Evolutionary conservation across 345 rosid genomes (phyloP).

Genomic region (Gossypium rotundifolium): DNA sequence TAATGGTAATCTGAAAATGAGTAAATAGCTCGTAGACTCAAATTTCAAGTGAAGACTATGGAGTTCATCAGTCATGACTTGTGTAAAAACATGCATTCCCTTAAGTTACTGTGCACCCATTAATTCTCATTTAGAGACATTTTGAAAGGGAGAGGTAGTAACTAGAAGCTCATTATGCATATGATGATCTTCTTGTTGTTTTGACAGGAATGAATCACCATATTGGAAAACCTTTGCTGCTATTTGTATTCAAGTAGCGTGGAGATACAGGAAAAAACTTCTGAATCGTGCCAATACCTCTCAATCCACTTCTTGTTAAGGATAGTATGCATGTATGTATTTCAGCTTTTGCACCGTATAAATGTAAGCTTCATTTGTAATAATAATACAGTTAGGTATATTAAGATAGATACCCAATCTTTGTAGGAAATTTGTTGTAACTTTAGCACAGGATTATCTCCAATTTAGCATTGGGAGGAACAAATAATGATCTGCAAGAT

Average conservation of each 20-base stretch:
- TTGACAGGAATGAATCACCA: conserved; percentile 65
- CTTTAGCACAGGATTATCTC: not conserved
- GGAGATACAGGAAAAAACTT: conserved; percentile 68
- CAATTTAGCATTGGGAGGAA: not conserved
- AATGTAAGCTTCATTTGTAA: not conserved
- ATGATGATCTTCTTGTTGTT: not conserved
- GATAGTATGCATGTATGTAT: not conserved
- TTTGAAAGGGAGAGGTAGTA: not conserved
- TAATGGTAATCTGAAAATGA: too few species aligned
- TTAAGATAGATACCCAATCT: not conserved
- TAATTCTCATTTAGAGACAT: not conserved
- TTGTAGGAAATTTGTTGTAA: not conserved
- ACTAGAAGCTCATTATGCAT: not conserved
- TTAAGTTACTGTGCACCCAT: not conserved
- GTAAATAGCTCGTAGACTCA: not conserved
- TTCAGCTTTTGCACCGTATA: not conserved
- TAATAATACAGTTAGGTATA: not conserved
- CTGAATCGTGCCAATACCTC: conserved; percentile 26
- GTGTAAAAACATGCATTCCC: not conserved
- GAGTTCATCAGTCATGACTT: not conserved
- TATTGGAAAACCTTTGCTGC: conserved; percentile 72
- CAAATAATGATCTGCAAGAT: not conserved
- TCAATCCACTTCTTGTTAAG: conserved; percentile 9
- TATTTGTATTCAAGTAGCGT: conserved; percentile 56
- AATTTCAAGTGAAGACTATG: conserved; percentile 14